A percentile compares a stretch with the other conserved stretches of the same genome.
phyloP scores from a whole-genome alignment of 192 early-diverging fungal genomes.

The Phlyctochytrium arcticum region DNA sequence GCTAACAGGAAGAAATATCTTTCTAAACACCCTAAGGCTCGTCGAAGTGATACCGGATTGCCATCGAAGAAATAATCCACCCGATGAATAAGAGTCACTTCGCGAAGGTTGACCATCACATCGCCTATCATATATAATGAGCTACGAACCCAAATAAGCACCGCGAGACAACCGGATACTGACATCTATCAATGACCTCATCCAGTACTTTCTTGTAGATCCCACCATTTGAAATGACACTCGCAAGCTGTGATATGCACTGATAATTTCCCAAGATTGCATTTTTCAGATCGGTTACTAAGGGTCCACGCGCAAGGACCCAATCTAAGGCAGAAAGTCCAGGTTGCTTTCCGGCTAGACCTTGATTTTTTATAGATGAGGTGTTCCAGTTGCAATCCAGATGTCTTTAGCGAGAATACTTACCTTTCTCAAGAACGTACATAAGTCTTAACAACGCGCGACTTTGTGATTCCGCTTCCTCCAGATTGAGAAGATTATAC shows the following conservation, averaged over 20 bases:
- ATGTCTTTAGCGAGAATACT: neutral
- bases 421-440: slow-evolving; percentile 51
- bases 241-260: slow-evolving; percentile 36
- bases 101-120: slow-evolving; percentile 54
- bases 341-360: slow-evolving; percentile 37
- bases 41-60: slow-evolving; percentile 28
- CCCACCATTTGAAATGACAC: slow-evolving; percentile 42
- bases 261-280: slow-evolving; percentile 58
- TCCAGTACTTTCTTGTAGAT: slow-evolving; percentile 50
- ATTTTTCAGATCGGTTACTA: slow-evolving; percentile 51
- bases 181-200: slow-evolving; percentile 48
- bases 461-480: slow-evolving; percentile 34
- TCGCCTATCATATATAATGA: too few species aligned
- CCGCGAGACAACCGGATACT: neutral
- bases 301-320: slow-evolving; percentile 43
- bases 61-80: slow-evolving; percentile 46
- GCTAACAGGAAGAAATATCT: slow-evolving; percentile 58
- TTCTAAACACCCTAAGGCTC: slow-evolving; percentile 50
- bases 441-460: slow-evolving; percentile 50
- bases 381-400: neutral
- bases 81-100: slow-evolving; percentile 55
- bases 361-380: neutral
- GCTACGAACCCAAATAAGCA: too few species aligned
- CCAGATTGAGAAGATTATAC: slow-evolving; percentile 7
- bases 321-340: slow-evolving; percentile 52